Evolutionary conservation across 306 rosid genomes (phyloP).

Genomic region (Rosa chinensis): DNA sequence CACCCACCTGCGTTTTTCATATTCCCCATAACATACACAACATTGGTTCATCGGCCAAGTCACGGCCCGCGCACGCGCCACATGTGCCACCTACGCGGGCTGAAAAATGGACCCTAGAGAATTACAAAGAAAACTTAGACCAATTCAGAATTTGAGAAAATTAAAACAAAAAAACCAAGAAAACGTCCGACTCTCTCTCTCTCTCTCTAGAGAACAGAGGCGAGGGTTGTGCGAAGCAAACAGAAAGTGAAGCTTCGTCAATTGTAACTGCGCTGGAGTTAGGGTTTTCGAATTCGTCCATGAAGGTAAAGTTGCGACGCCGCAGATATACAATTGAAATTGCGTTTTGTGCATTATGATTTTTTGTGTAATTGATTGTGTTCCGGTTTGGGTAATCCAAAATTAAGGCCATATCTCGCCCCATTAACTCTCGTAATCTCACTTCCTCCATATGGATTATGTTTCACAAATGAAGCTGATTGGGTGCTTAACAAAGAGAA

Average conservation of each 20-base stretch:
- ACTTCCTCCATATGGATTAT: conserved; percentile 11
- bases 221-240: conserved; percentile 48
- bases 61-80: conserved; percentile 26
- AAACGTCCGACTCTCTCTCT: conserved; percentile 18
- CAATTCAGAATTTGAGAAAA: neutral
- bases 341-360: conserved; percentile 15
- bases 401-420: conserved; percentile 10
- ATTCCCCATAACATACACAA: neutral
- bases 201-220: conserved; percentile 36
- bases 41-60: neutral
- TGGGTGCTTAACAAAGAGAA: no score
- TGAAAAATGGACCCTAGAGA: neutral
- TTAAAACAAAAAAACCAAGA: neutral
- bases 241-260: neutral
- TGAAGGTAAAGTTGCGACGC: conserved; percentile 33
- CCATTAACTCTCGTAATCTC: conserved; percentile 25
- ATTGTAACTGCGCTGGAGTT: conserved; percentile 32
- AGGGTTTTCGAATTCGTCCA: conserved; percentile 56
- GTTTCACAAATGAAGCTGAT: neutral
- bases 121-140: neutral
- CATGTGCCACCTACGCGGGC: conserved; percentile 45
- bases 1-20: conserved; percentile 12
- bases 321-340: conserved; percentile 5
- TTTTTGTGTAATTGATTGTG: conserved; percentile 14
- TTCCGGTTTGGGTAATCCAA: conserved; percentile 18